phyloP scores from a whole-genome alignment of 202 grass and related monocot species.

The Bolboschoenoplectus hybrid region DNA sequence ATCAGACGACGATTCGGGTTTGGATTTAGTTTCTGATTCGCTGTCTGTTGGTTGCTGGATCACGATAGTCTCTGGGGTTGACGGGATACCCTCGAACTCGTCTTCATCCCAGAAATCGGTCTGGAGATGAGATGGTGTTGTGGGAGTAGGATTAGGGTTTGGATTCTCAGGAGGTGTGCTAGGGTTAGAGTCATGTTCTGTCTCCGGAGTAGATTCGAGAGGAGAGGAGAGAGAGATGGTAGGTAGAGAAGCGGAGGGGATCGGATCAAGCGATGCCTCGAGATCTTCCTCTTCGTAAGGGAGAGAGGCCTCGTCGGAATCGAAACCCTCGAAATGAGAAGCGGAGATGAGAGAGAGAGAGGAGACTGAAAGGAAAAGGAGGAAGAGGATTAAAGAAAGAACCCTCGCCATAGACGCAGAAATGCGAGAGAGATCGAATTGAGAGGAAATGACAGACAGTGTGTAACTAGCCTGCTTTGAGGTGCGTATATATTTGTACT shows the following conservation, averaged over 20 bases:
- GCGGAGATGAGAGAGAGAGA: conserved; percentile 51
- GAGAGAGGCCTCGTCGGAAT: conserved; percentile 58
- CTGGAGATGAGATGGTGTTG: conserved; percentile 17
- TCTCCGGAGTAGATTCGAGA: conserved; percentile 43
- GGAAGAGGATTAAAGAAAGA: conserved; percentile 44
- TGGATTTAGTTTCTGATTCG: conserved; percentile 44
- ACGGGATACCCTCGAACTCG: conserved; percentile 94
- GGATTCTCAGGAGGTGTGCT: conserved; percentile 17
- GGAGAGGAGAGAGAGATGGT: conserved; percentile 49
- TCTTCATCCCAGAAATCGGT: conserved; percentile 96
- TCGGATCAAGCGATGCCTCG: conserved; percentile 38
- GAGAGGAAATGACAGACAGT: neutral
- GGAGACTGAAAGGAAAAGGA: conserved; percentile 50
- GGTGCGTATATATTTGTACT: neutral
- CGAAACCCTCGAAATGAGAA: conserved; percentile 94
- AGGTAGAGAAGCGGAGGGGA: conserved; percentile 42
- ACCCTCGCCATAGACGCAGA: conserved; percentile 60
- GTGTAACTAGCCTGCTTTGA: neutral
- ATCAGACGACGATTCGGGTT: conserved; percentile 51
- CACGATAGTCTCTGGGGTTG: conserved; percentile 40
- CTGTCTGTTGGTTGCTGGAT: neutral
- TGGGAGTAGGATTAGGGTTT: conserved; percentile 40
- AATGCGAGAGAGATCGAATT: neutral
- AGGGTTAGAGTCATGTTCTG: conserved; percentile 47
- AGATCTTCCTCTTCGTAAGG: conserved; percentile 53